phyloP scores from a whole-genome alignment of 306 rosid species.

The Ormosia emarginata region DNA sequence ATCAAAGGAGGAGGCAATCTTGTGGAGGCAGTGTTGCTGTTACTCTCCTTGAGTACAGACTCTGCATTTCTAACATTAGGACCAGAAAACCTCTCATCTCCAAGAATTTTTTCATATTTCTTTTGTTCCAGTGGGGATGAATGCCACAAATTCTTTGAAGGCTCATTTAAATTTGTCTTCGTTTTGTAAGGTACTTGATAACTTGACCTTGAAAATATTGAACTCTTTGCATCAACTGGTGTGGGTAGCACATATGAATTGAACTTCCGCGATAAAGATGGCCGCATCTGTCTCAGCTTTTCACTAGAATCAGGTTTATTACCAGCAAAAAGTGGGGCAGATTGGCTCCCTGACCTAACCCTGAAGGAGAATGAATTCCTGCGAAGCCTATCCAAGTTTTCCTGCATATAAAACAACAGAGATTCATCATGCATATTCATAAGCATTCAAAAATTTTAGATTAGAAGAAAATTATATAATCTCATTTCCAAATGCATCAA shows the following conservation, averaged over 20 bases:
- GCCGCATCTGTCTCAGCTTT: slow-evolving; percentile 60
- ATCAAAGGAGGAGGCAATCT: slow-evolving; percentile 63
- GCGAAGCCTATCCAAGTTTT: slow-evolving; percentile 48
- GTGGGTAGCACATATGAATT: slow-evolving; percentile 86
- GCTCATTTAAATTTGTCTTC: slow-evolving; percentile 38
- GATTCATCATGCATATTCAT: not conserved
- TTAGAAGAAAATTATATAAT: slow-evolving; percentile 7
- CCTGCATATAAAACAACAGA: slow-evolving; percentile 51
- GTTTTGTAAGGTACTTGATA: slow-evolving; percentile 36
- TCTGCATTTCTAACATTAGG: slow-evolving; percentile 34
- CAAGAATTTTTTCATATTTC: slow-evolving; percentile 41
- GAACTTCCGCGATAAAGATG: slow-evolving; percentile 73
- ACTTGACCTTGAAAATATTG: slow-evolving; percentile 48
- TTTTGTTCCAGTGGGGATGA: slow-evolving; percentile 74
- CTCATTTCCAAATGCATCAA: not conserved
- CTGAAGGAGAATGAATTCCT: slow-evolving; percentile 53
- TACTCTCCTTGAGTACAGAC: slow-evolving; percentile 75
- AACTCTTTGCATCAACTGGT: slow-evolving; percentile 60
- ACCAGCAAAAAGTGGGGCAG: slow-evolving; percentile 87
- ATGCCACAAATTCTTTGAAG: slow-evolving; percentile 67
- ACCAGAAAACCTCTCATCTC: slow-evolving; percentile 40
- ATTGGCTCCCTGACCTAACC: slow-evolving; percentile 64
- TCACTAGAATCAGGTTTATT: slow-evolving; percentile 57
- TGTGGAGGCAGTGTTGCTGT: slow-evolving; percentile 48
- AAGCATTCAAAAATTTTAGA: not conserved